phyloP scores from a whole-genome alignment of 1,139 yeast species.

The Kurtzmaniella natalensis region DNA sequence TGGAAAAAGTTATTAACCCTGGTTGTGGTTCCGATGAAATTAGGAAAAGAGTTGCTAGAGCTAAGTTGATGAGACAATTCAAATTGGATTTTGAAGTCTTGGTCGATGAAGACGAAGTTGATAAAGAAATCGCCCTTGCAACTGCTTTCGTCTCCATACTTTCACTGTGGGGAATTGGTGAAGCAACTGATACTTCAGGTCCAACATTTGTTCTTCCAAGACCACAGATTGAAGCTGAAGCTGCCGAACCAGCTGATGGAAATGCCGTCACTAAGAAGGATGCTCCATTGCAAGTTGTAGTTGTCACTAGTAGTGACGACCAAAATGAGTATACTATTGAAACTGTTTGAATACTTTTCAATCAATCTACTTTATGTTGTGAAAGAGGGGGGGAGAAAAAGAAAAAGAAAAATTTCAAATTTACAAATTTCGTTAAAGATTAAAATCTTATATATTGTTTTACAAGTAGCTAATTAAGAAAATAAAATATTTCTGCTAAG shows the following conservation, averaged over 20 bases:
- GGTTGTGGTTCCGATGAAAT: constrained; percentile 53
- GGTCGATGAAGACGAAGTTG: constrained; percentile 44
- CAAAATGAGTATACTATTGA: constrained; percentile 9
- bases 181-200: constrained; percentile 49
- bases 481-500: constrained; percentile 3
- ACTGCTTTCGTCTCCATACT: constrained; percentile 59
- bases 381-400: neutral
- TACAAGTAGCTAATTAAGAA: neutral
- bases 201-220: constrained; percentile 33
- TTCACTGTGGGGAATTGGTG: constrained; percentile 61
- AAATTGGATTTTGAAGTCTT: constrained; percentile 56
- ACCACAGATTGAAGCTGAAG: constrained; percentile 2
- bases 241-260: constrained; percentile 3
- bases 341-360: constrained; percentile 6
- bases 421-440: too few species aligned
- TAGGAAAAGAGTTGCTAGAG: constrained; percentile 51
- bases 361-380: too few species aligned
- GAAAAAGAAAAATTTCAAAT: too few species aligned
- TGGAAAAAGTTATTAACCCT: constrained; percentile 51
- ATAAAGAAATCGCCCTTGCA: constrained; percentile 47
- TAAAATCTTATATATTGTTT: too few species aligned
- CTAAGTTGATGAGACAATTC: constrained; percentile 53
- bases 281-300: constrained; percentile 9
- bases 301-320: constrained; percentile 13
- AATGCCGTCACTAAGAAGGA: neutral